Conservation (phyloP, 129 eudicot genomes). For the Kitagawia praeruptora region DNA sequence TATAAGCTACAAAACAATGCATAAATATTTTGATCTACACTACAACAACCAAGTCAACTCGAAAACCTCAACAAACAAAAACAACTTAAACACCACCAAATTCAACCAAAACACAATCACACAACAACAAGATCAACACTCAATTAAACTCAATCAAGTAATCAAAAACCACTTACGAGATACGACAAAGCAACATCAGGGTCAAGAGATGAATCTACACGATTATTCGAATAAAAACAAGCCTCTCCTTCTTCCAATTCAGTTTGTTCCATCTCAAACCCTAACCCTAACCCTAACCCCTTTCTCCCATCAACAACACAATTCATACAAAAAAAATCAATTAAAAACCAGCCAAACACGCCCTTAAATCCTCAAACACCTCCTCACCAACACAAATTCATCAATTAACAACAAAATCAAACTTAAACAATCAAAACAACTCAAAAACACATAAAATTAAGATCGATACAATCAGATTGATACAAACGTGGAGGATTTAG, state of each 20-base stretch:
- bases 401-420: slow-evolving; percentile 36
- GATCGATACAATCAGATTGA: slow-evolving; percentile 36
- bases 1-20: neutral
- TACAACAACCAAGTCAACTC: slow-evolving; percentile 19
- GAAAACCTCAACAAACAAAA: neutral
- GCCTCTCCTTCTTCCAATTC: slow-evolving; percentile 94
- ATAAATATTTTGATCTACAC: neutral
- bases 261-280: slow-evolving; percentile 53
- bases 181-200: slow-evolving; percentile 65
- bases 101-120: neutral
- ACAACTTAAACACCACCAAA: neutral
- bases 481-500: neutral
- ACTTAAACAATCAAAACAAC: slow-evolving; percentile 6
- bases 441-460: slow-evolving; percentile 27
- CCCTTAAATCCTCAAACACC: slow-evolving; percentile 15
- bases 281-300: slow-evolving; percentile 50
- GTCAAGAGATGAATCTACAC: slow-evolving; percentile 33
- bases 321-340: slow-evolving; percentile 35
- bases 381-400: slow-evolving; percentile 17
- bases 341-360: slow-evolving; percentile 12
- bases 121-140: slow-evolving; percentile 5
- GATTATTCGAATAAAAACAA: slow-evolving; percentile 31
- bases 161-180: slow-evolving; percentile 36
- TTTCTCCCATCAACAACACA: slow-evolving; percentile 68
- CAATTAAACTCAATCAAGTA: neutral